These are phyloP conservation scores for Xylaria flabelliformis DNA, from an alignment of 495 filamentous ascomycete species.

Conservation along the genomic window DNA sequence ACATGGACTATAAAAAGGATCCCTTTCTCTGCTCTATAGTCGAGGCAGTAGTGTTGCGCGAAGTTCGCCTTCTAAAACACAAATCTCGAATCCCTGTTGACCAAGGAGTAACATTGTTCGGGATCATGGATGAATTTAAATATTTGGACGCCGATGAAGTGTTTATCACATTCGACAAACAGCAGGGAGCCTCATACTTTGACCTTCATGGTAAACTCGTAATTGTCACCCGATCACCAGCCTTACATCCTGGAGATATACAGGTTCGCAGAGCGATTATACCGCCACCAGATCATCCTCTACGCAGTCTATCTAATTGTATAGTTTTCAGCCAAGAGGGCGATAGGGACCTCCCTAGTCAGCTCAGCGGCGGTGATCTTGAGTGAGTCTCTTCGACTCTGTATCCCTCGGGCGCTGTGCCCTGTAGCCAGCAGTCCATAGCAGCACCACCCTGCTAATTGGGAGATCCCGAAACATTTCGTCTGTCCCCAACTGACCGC, in stretches of 20 bases:
- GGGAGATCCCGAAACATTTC: not conserved
- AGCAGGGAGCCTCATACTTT: slow-evolving; percentile 31
- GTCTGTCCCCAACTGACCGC: not conserved
- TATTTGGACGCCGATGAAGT: slow-evolving; percentile 70
- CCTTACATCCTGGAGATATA: slow-evolving; percentile 81
- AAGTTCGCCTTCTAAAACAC: slow-evolving; percentile 76
- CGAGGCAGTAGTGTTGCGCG: slow-evolving; percentile 67
- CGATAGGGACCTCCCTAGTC: slow-evolving; percentile 72
- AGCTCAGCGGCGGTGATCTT: slow-evolving; percentile 79
- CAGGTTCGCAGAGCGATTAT: slow-evolving; percentile 63
- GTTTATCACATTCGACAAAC: slow-evolving; percentile 59
- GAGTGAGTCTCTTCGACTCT: slow-evolving; percentile 50
- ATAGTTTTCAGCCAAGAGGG: slow-evolving; percentile 79
- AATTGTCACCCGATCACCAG: slow-evolving; percentile 74
- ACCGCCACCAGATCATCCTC: slow-evolving; percentile 64
- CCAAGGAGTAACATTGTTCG: slow-evolving; percentile 74
- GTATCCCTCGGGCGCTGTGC: not conserved
- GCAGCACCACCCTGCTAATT: not conserved
- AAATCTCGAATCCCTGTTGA: slow-evolving; percentile 72
- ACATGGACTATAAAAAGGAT: slow-evolving; percentile 68
- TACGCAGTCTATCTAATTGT: slow-evolving; percentile 68
- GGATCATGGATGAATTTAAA: slow-evolving; percentile 83
- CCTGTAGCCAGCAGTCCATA: not conserved
- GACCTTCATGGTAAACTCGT: slow-evolving; percentile 33
- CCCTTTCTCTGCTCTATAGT: slow-evolving; percentile 67